phyloP scores from a whole-genome alignment of 208 protist genomes.

The Leishmania gerbilli region DNA sequence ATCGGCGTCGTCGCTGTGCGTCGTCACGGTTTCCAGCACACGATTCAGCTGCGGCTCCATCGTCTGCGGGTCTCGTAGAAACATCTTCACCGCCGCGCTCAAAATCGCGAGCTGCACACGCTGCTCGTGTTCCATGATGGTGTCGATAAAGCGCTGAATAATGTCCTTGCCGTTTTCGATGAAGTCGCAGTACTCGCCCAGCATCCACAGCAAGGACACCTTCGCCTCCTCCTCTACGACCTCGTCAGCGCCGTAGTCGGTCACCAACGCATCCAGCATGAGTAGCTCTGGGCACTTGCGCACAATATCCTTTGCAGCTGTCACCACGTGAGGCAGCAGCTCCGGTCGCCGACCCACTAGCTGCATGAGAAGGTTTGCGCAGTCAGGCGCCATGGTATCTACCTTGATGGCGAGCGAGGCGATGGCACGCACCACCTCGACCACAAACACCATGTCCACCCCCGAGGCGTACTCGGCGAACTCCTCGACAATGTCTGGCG shows the following conservation, averaged over 20 bases:
- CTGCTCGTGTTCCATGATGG: conserved; percentile 86
- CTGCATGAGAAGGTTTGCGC: conserved; percentile 87
- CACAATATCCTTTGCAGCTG: conserved; percentile 85
- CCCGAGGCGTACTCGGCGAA: conserved; percentile 98
- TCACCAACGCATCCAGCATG: conserved; percentile 69
- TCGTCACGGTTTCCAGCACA: conserved; percentile 71
- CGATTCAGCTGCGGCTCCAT: conserved; percentile 76
- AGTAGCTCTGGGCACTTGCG: conserved; percentile 83
- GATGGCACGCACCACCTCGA: conserved; percentile 96
- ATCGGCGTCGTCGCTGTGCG: conserved; percentile 97
- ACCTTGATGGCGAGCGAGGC: conserved; percentile 98
- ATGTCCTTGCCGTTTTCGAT: conserved; percentile 96
- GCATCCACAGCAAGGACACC: conserved; percentile 99
- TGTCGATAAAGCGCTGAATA: conserved; percentile 96
- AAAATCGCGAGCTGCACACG: conserved; percentile 92
- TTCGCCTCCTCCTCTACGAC: conserved; percentile 98
- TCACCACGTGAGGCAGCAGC: conserved; percentile 72
- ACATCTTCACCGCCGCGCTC: conserved; percentile 98
- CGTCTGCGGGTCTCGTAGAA: conserved; percentile 90
- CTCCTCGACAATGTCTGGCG: conserved; percentile 95
- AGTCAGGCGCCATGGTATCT: conserved; percentile 93
- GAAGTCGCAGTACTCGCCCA: conserved; percentile 98
- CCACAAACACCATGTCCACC: conserved; percentile 98
- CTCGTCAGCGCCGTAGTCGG: conserved; percentile 70
- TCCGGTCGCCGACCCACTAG: conserved; percentile 58